Evolutionary conservation across 768 basidiomycete species (phyloP), one percentile per base, ranked within the genome.

Genomic region (Podaxis sp.): DNA sequence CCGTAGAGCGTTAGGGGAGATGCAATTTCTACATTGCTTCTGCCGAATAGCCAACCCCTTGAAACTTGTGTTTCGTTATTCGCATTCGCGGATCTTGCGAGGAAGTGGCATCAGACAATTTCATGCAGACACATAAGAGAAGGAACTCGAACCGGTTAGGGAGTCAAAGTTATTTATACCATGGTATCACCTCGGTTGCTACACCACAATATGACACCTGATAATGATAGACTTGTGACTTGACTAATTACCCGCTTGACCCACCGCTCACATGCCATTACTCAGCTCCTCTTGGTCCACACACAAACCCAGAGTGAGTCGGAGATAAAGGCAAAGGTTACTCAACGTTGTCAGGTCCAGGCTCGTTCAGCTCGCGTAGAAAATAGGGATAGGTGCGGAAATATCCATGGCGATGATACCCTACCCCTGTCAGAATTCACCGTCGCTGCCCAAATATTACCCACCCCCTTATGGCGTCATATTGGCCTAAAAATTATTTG

Each of bases 181-280:
- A 22, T 28, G 4, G 24, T 50, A 28, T 26, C 10, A 11, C 26
- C 49, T 50, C 49, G 49, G 26, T 50, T 28, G 24, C 22, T 28
- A 3, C 13, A 26, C 26, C 22, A 12, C 13, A 8, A 50, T 28
- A 50, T 50, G 26, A 50, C 49, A 24, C 13, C 41, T 13, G 10
- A 28, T 11, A 12, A 12, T 50, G 49, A 50, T 50, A 12, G 49
- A 28, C 10, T 24, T 22, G 26, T 28, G 49, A 24, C 15, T 56
- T 46, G 56, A 56, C 40, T 56, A 56, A 46, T 56, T 56, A 40
- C 40, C 56, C 46, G 22, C 58, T 22, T 11, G 49, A 50, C 48
- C 49, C 46, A 37, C 49, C 30, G 2, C 7, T 15, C n/a, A 48
- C 30, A 17, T 7, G 8, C 46, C 28, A 28, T 58, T 11, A 15